Base-by-base conservation (phyloP, 176 grass and related monocot species). In the Guadua angustifolia region DNA sequence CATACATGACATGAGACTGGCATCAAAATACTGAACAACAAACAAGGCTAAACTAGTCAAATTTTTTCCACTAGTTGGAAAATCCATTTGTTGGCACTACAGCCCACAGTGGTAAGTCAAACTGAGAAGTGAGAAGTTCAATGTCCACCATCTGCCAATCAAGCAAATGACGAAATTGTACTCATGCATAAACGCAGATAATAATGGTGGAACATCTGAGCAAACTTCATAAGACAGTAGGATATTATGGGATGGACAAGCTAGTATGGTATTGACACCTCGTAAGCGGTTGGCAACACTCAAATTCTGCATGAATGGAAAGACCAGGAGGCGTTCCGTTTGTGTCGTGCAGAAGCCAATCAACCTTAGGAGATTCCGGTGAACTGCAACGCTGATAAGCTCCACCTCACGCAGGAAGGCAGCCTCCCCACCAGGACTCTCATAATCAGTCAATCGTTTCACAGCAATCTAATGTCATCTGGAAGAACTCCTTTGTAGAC, bases 211-310 rank as follows among this genome's bases (percentile, higher is more conserved):
- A 33, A 58, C 0, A 43, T 51, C 16, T 77, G 19, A 32, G 39
- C 38, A 77, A 77, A 78, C 51, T 52, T 62, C 18, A 61, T 49
- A 40, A 11, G 36, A 26, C 16, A 58, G 47, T 68, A 61, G 9
- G 29, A 49, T 5, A 43, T 40, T n/a, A 57, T 29, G 7, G 25
- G 22, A 71, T 40, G 66, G 67, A 85, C 19, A 86, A n/a, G n/a
- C n/a, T n/a, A 78, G 11, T 33, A 21, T 13, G 18, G 50, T 42
- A 73, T 24, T 64, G 70, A 69, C 90, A 97, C 94, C n/a, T n/a
- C n/a, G n/a, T n/a, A n/a, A n/a, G n/a, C n/a, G n/a, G n/a, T n/a
- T n/a, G n/a, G n/a, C n/a, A n/a, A n/a, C n/a, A n/a, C n/a, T n/a
- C n/a, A n/a, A n/a, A n/a, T n/a, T n/a, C n/a, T n/a, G n/a, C n/a